These are phyloP conservation scores for Coemansia sp. DNA, from an alignment of 192 early-diverging fungal genomes.

Conservation along the genomic window DNA sequence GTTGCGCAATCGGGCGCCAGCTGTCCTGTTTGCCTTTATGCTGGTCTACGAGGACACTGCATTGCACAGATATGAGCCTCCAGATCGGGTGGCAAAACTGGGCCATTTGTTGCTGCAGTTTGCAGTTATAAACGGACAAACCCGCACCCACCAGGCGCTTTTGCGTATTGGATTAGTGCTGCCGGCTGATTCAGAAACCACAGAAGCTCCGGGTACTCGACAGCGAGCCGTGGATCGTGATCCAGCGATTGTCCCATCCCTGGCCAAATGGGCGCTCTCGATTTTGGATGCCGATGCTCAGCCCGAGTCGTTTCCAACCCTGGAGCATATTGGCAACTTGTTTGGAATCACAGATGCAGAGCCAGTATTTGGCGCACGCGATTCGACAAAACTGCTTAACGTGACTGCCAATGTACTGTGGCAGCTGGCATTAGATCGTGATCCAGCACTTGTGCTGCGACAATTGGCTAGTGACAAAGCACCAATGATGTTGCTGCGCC, in stretches of 20 bases:
- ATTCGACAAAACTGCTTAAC: slow-evolving; percentile 16
- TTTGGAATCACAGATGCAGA: slow-evolving; percentile 38
- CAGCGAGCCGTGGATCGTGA: slow-evolving; percentile 7
- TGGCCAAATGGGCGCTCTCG: slow-evolving; percentile 27
- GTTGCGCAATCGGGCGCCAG: slow-evolving; percentile 26
- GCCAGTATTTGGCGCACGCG: slow-evolving; percentile 16
- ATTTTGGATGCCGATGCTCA: background rate
- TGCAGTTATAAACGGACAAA: slow-evolving; percentile 10
- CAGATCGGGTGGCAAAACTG: slow-evolving; percentile 10
- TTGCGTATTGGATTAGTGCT: slow-evolving; percentile 6
- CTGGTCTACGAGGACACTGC: slow-evolving; percentile 43
- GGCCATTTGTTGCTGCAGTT: slow-evolving; percentile 25
- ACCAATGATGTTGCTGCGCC: slow-evolving; percentile 12
- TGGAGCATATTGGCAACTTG: slow-evolving; percentile 17
- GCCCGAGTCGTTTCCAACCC: slow-evolving; percentile 21
- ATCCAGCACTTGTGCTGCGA: slow-evolving; percentile 17
- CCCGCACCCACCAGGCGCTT: slow-evolving; percentile 7
- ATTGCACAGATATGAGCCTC: slow-evolving; percentile 21
- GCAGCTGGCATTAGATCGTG: slow-evolving; percentile 11
- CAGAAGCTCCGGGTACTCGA: slow-evolving; percentile 1
- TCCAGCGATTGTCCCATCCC: slow-evolving; percentile 18
- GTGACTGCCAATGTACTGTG: slow-evolving; percentile 12
- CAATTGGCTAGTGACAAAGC: slow-evolving; percentile 8
- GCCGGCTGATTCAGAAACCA: background rate
- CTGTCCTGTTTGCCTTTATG: slow-evolving; percentile 35